These are phyloP conservation scores for Diaporthe sp. DNA, from an alignment of 2,329 filamentous ascomycete species.

Conservation along the genomic window DNA sequence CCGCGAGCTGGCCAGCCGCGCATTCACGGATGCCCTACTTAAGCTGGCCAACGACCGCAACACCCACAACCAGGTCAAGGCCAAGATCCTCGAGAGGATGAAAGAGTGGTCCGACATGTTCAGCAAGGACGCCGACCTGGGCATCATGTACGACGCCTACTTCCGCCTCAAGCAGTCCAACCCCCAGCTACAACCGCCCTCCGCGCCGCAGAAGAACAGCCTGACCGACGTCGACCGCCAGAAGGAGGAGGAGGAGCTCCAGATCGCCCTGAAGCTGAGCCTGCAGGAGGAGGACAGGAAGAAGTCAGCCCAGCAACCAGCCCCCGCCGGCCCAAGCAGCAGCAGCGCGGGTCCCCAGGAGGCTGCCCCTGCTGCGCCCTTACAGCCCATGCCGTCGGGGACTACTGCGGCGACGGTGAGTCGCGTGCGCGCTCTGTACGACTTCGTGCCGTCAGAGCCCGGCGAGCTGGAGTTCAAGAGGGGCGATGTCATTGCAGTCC, in stretches of 20 bases:
- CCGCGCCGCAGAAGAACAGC: constrained; percentile 91
- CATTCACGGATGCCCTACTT: constrained; percentile 93
- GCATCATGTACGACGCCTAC: constrained; percentile 98
- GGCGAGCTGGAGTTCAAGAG: constrained; percentile 97
- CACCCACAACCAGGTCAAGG: constrained; percentile 95
- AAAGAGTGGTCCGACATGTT: constrained; percentile 98
- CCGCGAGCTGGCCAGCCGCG: constrained; percentile 89
- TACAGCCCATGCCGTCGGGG: constrained; percentile 78
- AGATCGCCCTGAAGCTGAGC: constrained; percentile 94
- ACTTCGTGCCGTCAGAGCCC: constrained; percentile 93
- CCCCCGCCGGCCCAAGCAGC: constrained; percentile 52
- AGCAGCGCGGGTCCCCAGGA: constrained; percentile 53
- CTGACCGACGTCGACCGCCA: constrained; percentile 91
- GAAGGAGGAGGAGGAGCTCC: constrained; percentile 97
- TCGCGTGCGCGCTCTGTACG: constrained; percentile 91
- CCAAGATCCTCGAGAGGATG: constrained; percentile 97
- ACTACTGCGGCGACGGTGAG: constrained; percentile 98
- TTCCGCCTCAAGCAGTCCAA: constrained; percentile 87
- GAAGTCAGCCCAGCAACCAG: constrained; percentile 55
- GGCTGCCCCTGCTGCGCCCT: constrained; percentile 58
- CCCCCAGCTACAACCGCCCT: constrained; percentile 90
- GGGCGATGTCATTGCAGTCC: constrained; percentile 95
- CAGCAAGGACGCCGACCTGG: constrained; percentile 86
- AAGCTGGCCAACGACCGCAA: constrained; percentile 94
- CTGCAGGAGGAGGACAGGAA: constrained; percentile 87